phyloP scores from a whole-genome alignment of 1,284 basidiomycete species.

The Apiotrichum mycotoxinovorans region DNA sequence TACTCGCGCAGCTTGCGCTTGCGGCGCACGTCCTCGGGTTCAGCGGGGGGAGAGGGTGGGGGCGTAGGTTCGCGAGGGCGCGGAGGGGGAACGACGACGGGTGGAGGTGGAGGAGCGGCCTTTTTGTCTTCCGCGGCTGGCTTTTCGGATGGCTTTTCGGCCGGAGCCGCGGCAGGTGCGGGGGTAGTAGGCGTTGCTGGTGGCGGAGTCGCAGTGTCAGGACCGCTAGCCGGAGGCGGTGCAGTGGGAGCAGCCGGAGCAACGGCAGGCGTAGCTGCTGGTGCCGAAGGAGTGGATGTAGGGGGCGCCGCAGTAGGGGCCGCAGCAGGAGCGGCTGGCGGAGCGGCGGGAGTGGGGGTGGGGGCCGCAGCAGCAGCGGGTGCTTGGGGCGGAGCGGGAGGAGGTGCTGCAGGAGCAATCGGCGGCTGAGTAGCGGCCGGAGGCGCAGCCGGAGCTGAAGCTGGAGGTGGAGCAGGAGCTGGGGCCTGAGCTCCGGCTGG shows the following conservation, averaged over 20 bases:
- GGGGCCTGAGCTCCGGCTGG: background rate
- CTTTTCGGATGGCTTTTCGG: too few relatives aligned
- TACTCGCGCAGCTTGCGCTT: conserved; percentile 39
- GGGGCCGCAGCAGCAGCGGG: background rate
- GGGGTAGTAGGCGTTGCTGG: background rate
- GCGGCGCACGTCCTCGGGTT: conserved; percentile 30
- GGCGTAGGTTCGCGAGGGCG: conserved; percentile 3
- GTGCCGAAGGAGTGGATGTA: too few relatives aligned
- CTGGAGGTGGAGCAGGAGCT: background rate
- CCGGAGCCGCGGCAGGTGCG: background rate
- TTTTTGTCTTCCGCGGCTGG: too few relatives aligned
- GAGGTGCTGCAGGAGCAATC: background rate
- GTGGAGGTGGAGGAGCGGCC: background rate
- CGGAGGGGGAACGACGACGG: background rate
- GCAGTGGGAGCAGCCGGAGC: background rate
- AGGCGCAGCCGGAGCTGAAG: too few relatives aligned
- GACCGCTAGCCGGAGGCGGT: background rate
- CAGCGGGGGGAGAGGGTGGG: conserved; percentile 23
- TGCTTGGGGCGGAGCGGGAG: background rate
- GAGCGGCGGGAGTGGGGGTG: background rate
- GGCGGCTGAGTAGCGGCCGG: background rate
- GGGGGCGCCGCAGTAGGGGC: too few relatives aligned
- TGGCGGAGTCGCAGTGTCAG: background rate
- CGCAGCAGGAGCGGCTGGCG: background rate
- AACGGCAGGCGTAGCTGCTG: background rate